phyloP scores from a whole-genome alignment of 352 stramenopile species.

The Phytophthora multivora region DNA sequence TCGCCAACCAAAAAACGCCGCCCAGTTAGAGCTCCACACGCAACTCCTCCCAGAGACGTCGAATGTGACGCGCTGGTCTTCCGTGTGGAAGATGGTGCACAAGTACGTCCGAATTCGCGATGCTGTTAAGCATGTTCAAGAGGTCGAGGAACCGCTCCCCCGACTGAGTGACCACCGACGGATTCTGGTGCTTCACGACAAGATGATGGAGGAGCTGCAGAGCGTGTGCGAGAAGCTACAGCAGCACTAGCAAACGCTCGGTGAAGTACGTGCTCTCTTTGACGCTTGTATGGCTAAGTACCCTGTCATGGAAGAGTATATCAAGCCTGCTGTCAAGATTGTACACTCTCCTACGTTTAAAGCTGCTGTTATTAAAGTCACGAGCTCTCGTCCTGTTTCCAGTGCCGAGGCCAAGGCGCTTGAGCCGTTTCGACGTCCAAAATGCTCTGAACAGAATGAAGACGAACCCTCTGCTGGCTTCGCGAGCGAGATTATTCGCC shows the following conservation, averaged over 20 bases:
- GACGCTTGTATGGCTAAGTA: constrained; percentile 11
- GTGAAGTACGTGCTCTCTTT: constrained; percentile 3
- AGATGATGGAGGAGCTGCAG: constrained; percentile 26
- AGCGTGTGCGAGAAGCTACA: constrained; percentile 31
- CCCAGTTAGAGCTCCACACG: background rate
- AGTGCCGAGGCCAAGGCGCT: too few relatives aligned
- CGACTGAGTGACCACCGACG: background rate
- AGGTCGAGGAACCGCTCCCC: background rate
- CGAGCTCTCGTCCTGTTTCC: too few relatives aligned
- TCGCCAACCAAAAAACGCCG: background rate
- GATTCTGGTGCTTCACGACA: constrained; percentile 2
- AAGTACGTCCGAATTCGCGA: background rate
- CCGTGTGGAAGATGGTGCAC: background rate
- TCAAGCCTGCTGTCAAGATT: constrained; percentile 4
- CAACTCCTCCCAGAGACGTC: background rate
- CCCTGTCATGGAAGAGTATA: constrained; percentile 9
- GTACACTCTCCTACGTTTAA: constrained; percentile 20
- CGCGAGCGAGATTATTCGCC: background rate
- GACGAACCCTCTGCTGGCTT: too few relatives aligned
- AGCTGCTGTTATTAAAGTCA: constrained; percentile 9
- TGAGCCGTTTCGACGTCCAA: too few relatives aligned
- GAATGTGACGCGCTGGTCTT: background rate
- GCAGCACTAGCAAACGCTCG: constrained; percentile 9
- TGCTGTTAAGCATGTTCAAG: background rate
- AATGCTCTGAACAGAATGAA: too few relatives aligned